Conservation (phyloP, 306 rosid genomes). For the Casuarina equisetifolia region DNA sequence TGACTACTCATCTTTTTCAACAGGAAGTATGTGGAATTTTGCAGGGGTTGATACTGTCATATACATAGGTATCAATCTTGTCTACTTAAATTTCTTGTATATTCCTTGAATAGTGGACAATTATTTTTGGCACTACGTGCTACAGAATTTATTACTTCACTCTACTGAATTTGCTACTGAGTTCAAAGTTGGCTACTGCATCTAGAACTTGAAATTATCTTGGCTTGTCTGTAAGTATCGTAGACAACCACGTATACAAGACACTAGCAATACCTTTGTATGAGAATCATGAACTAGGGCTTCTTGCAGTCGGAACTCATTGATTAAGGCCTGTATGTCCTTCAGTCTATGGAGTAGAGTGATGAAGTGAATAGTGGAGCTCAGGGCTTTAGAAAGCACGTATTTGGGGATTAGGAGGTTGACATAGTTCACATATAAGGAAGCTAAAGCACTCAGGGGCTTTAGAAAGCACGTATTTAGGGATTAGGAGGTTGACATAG, state of each 20-base stretch:
- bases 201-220: constrained; percentile 9
- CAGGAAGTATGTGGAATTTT: background rate
- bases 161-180: background rate
- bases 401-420: too few relatives aligned
- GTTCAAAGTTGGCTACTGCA: constrained; percentile 1
- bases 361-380: background rate
- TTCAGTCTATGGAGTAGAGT: background rate
- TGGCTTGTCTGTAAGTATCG: background rate
- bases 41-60: background rate
- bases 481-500: too few relatives aligned
- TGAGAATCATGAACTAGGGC: constrained; percentile 7
- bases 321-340: background rate
- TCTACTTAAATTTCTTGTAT: background rate
- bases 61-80: constrained; percentile 12
- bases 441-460: background rate
- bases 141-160: background rate
- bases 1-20: background rate
- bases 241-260: constrained; percentile 12
- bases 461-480: background rate
- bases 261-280: constrained; percentile 7
- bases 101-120: background rate
- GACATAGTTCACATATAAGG: constrained; percentile 7
- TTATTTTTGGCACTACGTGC: background rate
- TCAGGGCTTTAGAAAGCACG: background rate
- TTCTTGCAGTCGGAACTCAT: constrained; percentile 17